phyloP scores from a whole-genome alignment of 352 stramenopile species.

The Globisporangium polare region DNA sequence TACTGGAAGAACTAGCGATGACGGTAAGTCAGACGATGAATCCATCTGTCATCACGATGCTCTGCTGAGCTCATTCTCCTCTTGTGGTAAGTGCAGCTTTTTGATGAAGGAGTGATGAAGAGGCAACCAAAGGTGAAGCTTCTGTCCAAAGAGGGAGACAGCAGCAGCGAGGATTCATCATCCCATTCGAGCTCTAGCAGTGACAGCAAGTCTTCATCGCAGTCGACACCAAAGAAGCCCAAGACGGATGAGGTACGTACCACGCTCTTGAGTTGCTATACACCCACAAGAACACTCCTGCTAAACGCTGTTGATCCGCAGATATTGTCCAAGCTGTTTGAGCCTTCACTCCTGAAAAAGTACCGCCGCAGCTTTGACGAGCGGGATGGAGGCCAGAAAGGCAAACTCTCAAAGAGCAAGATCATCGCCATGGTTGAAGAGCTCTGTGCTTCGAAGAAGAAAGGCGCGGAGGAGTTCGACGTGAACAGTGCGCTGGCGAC shows the following conservation, averaged over 20 bases:
- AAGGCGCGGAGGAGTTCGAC: not conserved
- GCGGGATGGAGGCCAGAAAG: conserved; percentile 28
- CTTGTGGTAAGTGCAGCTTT: conserved; percentile 29
- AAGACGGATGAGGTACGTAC: conserved; percentile 7
- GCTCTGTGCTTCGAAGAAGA: conserved; percentile 11
- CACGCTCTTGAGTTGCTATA: not conserved
- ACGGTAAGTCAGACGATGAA: conserved; percentile 25
- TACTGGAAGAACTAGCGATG: conserved; percentile 65
- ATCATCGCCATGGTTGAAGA: conserved; percentile 40
- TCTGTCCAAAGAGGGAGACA: conserved; percentile 11
- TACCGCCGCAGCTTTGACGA: conserved; percentile 36
- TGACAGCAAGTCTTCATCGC: conserved; percentile 2
- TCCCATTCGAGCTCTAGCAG: conserved; percentile 18
- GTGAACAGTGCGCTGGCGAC: conserved; percentile 26
- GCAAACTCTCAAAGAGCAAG: conserved; percentile 34
- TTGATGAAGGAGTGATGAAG: conserved; percentile 45
- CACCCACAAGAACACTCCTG: not conserved
- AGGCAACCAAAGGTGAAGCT: conserved; percentile 41
- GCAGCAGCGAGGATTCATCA: conserved; percentile 21
- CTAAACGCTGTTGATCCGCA: conserved; percentile 7
- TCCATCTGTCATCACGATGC: not conserved
- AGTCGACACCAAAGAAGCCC: not conserved
- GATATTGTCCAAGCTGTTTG: conserved; percentile 35
- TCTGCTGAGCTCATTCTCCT: not conserved
- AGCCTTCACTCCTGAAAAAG: conserved; percentile 25